Evolutionary conservation across 208 protist genomes (phyloP), one percentile per base, ranked within the genome.

Genomic region (Chromosphaera perkinsii): DNA sequence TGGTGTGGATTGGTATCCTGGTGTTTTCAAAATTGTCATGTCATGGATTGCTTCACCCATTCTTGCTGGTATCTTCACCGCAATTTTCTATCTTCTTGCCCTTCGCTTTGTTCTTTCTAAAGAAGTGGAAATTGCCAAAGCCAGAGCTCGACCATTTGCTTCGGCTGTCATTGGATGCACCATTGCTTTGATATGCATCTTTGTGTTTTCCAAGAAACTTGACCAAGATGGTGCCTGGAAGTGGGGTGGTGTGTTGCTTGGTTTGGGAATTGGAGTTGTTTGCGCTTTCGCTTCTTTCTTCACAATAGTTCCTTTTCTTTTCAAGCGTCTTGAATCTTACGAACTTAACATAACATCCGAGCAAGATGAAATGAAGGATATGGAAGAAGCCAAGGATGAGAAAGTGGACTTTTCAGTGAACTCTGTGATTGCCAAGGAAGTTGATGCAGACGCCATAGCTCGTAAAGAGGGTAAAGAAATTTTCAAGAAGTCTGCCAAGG

Each of bases 11-110:
- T 75, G 56, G 58, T 56, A 47, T 20, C 17, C 32, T 37, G 40
- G 64, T 40, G 29, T 81, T 12, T 54, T 32, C 1, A 45, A 54
- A 9, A 69, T 79, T 62, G 33, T 72, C 27, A 27, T 48, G 36
- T 64, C 66, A 17, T 76, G 66, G 51, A 14, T 70, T 54, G 32
- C 73, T 24, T 76, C 76, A 49, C 69, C 74, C 5, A 10, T 68
- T 22, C 32, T 81, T 27, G 61, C 60, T 24, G 76, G 58, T 20
- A 17, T 66, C 12, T 37, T 78, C 42, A 10, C 52, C 0, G 20
- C 47, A 4, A 1, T 35, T 60, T 36, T 78, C 37, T 78, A 60
- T 57, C 2, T 64, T 12, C 17, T 58, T 20, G 51, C 45, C 42
- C 17, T 61, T 66, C 32, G 51, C 32, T 26, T 27, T 42, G 35